Percentiles rank a stretch among this genome's conserved stretches.
These are phyloP conservation scores for Boletus mariae DNA, from an alignment of 1,284 basidiomycete species.

Conservation along the genomic window DNA sequence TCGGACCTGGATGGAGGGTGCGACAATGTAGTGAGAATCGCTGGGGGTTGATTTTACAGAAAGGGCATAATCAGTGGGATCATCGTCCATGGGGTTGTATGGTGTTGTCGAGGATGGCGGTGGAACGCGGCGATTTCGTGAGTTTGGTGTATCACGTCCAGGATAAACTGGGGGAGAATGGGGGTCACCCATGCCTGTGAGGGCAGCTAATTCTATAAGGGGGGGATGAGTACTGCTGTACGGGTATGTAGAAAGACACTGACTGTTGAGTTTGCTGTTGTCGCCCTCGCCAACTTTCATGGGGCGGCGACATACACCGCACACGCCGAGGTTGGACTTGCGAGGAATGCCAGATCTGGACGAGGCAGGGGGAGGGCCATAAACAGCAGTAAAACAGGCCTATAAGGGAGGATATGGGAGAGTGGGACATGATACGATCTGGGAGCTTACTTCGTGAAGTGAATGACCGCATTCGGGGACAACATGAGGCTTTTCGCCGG, in stretches of 20 bases:
- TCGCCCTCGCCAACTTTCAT: slow-evolving; percentile 90
- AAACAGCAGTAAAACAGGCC: slow-evolving; percentile 95
- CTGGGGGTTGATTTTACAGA: slow-evolving; percentile 49
- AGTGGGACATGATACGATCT: not conserved
- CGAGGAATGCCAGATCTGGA: slow-evolving; percentile 51
- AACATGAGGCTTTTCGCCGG: slow-evolving; percentile 95
- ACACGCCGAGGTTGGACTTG: slow-evolving; percentile 86
- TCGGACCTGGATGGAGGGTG: slow-evolving; percentile 84
- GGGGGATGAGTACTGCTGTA: slow-evolving; percentile 5
- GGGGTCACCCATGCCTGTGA: slow-evolving; percentile 81
- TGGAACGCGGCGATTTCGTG: slow-evolving; percentile 35
- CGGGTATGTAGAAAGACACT: slow-evolving; percentile 35
- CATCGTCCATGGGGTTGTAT: slow-evolving; percentile 73
- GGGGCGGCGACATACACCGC: slow-evolving; percentile 91
- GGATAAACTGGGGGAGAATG: slow-evolving; percentile 56
- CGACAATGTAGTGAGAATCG: slow-evolving; percentile 66
- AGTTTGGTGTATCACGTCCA: slow-evolving; percentile 57
- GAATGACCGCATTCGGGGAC: slow-evolving; percentile 97
- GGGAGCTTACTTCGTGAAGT: slow-evolving; percentile 76
- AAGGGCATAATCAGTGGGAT: slow-evolving; percentile 63
- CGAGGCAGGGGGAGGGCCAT: slow-evolving; percentile 79
- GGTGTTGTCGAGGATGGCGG: slow-evolving; percentile 23
- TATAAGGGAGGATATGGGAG: slow-evolving; percentile 32
- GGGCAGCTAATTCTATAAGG: slow-evolving; percentile 72
- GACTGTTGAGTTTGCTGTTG: slow-evolving; percentile 82